Evolutionary conservation across 495 filamentous ascomycete species (phyloP), one percentile per base, ranked within the genome.

Genomic region (Lentithecium fluviatile): DNA sequence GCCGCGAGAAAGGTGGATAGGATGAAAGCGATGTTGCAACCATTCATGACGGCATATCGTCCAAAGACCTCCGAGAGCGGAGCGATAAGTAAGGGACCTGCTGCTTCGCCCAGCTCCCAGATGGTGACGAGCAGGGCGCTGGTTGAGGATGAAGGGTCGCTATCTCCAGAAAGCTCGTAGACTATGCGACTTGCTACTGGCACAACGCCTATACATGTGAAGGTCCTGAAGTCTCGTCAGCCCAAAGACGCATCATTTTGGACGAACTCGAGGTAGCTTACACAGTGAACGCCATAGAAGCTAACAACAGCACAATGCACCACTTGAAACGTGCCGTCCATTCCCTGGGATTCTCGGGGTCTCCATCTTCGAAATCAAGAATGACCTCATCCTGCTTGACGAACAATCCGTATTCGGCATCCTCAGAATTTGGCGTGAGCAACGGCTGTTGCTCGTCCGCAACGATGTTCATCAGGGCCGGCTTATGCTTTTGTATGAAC

Each of bases 61-160:
- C 83, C 83, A 58, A 77, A 77, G 4, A 83, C 65, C 58, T 85
- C 83, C 6, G 78, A 81, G 1, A 85, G 70, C 0, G 83, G 82
- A 2, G 82, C 83, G 68, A 85, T 83, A 13, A 85, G 69, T 0
- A 86, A 62, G 0, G 83, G 83, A 1, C 83, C 83, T 3, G 77
- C 77, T 24, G 81, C 83, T 63, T 73, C 69, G 21, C 76, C 74
- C 0, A 73, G 60, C 36, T 80, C 78, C 79, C 79, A 81, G 69
- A 85, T 82, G 11, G 82, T 84, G 19, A 85, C 81, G 38, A 85
- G 75, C 19, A 83, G 70, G 34, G 81, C 76, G 62, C 72, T 76
- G 37, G 78, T 72, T 12, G 59, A 49, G 29, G 29, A 32, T 46
- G 36, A 21, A 36, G 32, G 43, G 45, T 7, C 21, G n/a, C 2